Base-by-base conservation (phyloP, 805 yeast species). In the Zygosaccharomyces bisporus region DNA sequence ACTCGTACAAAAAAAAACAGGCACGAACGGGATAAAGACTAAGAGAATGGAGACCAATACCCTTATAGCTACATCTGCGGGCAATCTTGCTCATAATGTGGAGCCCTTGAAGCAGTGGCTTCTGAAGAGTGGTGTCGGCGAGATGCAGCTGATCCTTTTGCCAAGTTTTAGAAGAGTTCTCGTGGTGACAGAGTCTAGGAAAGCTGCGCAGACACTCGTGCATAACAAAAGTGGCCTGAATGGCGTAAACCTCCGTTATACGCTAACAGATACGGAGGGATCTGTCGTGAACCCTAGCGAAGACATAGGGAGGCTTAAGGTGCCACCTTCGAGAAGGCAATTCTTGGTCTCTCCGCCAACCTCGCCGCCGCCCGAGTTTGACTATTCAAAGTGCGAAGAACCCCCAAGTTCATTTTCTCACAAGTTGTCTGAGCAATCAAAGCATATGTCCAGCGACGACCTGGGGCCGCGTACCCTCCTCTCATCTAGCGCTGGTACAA, bases 291-390 rank as follows among this genome's bases (percentile, higher is more conserved):
- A 24, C 14, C 40, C 40, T 25, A 23, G 30, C 19, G 33, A 37
- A 17, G 21, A 25, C 13, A 24, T 25, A 19, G 40, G 40, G 10
- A 37, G 40, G 20, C 23, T 37, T n/a, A 34, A 60, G 35, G 54
- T 70, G 8, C 74, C 74, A 7, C 51, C 54, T 34, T 51, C 61
- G 32, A 53, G 59, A 6, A 56, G 63, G 39, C 46, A 66, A 60
- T 70, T 70, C 49, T 46, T 70, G 34, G 64, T 70, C 4, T 68
- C 73, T 0, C 74, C 74, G 5, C 73, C 73, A 13, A 57, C 65
- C 4, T 69, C 73, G 3, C 73, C 73, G 1, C 73, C 74, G 4
- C 67, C 68, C 3, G 74, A 55, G 17, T 70, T 70, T 44, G 67
- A 69, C 43, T 70, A 61, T 46, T 56, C 66, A 10, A 56, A 54